Evolutionary conservation across 495 filamentous ascomycete species (phyloP).

Genomic region (Trichoderma gamsii): DNA sequence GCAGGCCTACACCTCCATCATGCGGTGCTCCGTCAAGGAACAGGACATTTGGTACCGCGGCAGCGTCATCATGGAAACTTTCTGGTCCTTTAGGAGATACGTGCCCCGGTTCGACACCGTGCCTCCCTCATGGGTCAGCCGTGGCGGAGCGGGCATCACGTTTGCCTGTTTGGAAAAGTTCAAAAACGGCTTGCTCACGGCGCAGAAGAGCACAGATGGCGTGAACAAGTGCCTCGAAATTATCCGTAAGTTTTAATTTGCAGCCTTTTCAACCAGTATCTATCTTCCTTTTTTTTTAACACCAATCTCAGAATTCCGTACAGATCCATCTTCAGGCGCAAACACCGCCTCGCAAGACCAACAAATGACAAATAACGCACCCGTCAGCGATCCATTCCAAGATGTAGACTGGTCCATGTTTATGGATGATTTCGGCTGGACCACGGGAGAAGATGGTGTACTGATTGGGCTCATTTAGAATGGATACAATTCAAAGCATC

Average conservation of each 20-base stretch:
- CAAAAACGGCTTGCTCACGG: neutral
- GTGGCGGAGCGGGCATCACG: neutral
- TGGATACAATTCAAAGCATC: neutral
- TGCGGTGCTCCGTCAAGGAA: constrained; percentile 11
- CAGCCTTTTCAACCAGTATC: neutral
- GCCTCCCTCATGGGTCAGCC: neutral
- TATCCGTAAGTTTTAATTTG: neutral
- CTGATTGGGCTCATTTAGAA: neutral
- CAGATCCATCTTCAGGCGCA: neutral
- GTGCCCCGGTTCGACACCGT: neutral
- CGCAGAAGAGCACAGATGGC: constrained; percentile 12
- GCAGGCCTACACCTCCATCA: neutral
- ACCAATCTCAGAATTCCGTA: neutral
- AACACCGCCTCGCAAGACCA: neutral
- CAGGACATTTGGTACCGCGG: constrained; percentile 2
- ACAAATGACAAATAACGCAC: neutral
- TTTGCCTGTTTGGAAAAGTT: constrained; percentile 2
- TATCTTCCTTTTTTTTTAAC: neutral
- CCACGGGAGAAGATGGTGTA: neutral
- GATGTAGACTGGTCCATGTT: constrained; percentile 22
- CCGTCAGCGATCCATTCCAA: neutral
- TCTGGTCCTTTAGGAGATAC: neutral
- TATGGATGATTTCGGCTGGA: constrained; percentile 44
- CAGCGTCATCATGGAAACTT: constrained; percentile 6
- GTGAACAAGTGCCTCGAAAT: constrained; percentile 6